phyloP scores from a whole-genome alignment of 371 early-diverging fungal species.

The Apophysomyces elegans region DNA sequence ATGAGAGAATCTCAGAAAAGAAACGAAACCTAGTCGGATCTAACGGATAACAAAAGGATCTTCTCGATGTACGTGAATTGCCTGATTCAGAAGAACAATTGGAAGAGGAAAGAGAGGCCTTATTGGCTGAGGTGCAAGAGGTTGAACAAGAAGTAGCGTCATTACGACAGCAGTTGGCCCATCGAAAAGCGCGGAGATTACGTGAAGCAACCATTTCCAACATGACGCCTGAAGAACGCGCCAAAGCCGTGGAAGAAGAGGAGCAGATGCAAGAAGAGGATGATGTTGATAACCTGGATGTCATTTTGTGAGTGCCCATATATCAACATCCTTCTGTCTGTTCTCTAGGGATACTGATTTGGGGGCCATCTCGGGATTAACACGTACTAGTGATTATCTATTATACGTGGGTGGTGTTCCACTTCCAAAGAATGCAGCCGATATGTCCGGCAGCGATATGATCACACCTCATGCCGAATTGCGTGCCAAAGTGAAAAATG shows the following conservation, averaged over 20 bases:
- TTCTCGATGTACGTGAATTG: constrained; percentile 1
- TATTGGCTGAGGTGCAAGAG: constrained; percentile 16
- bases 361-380: background rate
- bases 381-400: constrained; percentile 34
- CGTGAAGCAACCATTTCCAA: constrained; percentile 34
- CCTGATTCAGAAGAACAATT: constrained; percentile 21
- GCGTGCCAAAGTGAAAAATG: constrained; percentile 26
- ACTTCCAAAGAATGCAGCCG: constrained; percentile 26
- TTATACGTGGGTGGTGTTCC: constrained; percentile 29
- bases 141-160: constrained; percentile 23
- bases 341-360: background rate
- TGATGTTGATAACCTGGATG: constrained; percentile 14
- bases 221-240: constrained; percentile 47
- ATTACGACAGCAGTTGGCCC: constrained; percentile 21
- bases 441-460: constrained; percentile 28
- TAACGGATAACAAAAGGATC: constrained; percentile 9
- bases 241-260: constrained; percentile 19
- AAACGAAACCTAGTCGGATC: no score
- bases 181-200: constrained; percentile 19
- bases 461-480: constrained; percentile 29
- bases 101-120: constrained; percentile 13
- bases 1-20: background rate
- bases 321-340: no score
- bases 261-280: constrained; percentile 16
- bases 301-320: constrained; percentile 21